phyloP scores from a whole-genome alignment of 2,329 filamentous ascomycete genomes.

The Hymenoscyphus occultus region DNA sequence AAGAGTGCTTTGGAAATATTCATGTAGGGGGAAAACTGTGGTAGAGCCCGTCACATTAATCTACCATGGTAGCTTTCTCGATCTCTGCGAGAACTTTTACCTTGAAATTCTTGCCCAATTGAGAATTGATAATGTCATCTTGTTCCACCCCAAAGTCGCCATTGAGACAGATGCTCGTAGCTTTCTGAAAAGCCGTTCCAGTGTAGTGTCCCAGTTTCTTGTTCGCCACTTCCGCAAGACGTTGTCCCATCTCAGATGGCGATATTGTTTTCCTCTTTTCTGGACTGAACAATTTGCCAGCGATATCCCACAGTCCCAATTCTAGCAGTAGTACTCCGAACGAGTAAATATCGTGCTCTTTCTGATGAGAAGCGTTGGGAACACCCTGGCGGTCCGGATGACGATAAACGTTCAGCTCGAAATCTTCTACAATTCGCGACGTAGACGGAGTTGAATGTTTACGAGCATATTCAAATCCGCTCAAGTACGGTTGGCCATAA shows the following conservation, averaged over 20 bases:
- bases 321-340: conserved; percentile 1
- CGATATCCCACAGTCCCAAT: neutral
- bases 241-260: neutral
- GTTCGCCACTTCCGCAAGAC: neutral
- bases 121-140: neutral
- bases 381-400: neutral
- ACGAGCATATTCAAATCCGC: conserved; percentile 3
- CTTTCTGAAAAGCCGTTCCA: neutral
- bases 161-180: neutral
- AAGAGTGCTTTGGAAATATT: too few relatives aligned
- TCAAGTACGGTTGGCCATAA: neutral
- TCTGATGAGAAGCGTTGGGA: neutral
- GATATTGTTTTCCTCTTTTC: neutral
- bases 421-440: neutral
- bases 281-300: neutral
- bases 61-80: too few relatives aligned
- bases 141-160: neutral
- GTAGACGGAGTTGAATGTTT: neutral
- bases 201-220: neutral
- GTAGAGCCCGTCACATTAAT: too few relatives aligned
- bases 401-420: neutral
- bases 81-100: too few relatives aligned
- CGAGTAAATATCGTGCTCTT: conserved; percentile 2
- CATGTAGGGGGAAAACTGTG: too few relatives aligned
- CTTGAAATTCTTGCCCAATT: neutral